A percentile compares a stretch with the other conserved stretches of the same genome.
These are phyloP conservation scores for Dictyostelium intermedium DNA, from an alignment of 78 protist genomes.

Conservation along the genomic window DNA sequence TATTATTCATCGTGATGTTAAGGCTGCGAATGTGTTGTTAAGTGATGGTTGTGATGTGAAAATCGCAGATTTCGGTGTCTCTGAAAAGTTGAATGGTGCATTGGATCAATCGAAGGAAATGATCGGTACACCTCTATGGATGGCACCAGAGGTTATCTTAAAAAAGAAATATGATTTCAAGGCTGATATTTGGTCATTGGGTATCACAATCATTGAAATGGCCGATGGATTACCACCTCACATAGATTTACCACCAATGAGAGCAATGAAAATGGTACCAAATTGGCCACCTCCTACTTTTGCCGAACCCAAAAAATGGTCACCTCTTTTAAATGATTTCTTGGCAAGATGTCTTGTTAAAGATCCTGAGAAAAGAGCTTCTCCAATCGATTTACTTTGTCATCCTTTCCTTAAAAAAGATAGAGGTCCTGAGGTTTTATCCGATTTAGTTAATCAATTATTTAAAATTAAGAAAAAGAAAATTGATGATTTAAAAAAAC, in stretches of 20 bases:
- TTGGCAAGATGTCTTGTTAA: conserved; percentile 72
- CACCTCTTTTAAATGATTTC: conserved; percentile 66
- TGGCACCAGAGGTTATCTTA: conserved; percentile 90
- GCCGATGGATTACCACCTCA: conserved; percentile 87
- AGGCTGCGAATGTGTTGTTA: conserved; percentile 94
- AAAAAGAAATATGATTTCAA: conserved; percentile 75
- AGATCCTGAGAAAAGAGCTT: conserved; percentile 78
- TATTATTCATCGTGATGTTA: conserved; percentile 73
- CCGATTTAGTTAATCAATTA: conserved; percentile 47
- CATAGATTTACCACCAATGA: conserved; percentile 75
- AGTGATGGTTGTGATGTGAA: conserved; percentile 82
- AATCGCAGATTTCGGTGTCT: conserved; percentile 97
- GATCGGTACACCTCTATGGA: conserved; percentile 86
- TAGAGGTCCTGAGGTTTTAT: conserved; percentile 61
- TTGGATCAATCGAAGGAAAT: conserved; percentile 65
- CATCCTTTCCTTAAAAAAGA: conserved; percentile 81
- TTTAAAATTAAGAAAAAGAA: conserved; percentile 52
- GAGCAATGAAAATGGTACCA: conserved; percentile 88
- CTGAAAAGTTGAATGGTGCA: conserved; percentile 58
- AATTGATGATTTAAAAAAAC: neutral
- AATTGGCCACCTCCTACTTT: conserved; percentile 82
- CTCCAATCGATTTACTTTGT: conserved; percentile 34
- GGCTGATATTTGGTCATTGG: conserved; percentile 88
- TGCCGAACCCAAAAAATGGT: conserved; percentile 40
- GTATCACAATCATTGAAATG: conserved; percentile 86